A percentile compares a stretch with the other conserved stretches of the same genome.
Evolutionary conservation across 768 basidiomycete species (phyloP).

Genomic region (Crepidotus variabilis): DNA sequence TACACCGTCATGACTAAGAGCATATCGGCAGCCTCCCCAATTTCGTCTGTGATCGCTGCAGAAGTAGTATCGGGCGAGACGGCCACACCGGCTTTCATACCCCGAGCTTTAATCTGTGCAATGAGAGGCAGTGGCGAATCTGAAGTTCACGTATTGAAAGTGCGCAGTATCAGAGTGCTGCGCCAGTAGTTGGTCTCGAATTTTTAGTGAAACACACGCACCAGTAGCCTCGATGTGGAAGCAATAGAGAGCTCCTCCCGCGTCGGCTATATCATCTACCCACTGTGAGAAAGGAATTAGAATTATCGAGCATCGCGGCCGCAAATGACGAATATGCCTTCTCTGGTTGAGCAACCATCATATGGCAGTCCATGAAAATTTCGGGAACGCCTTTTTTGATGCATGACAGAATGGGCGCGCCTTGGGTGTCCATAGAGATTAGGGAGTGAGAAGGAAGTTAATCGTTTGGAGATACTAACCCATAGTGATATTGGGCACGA

Average conservation of each 20-base stretch:
- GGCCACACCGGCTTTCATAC: constrained; percentile 94
- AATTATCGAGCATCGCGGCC: background rate
- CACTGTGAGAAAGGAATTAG: constrained; percentile 53
- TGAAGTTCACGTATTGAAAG: constrained; percentile 8
- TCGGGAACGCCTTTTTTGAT: constrained; percentile 85
- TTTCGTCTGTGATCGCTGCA: constrained; percentile 78
- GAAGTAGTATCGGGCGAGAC: constrained; percentile 96
- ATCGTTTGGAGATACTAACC: constrained; percentile 43
- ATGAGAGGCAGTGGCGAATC: constrained; percentile 79
- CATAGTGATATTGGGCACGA: constrained; percentile 99
- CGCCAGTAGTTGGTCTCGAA: background rate
- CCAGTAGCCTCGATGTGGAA: constrained; percentile 96
- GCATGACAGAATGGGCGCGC: constrained; percentile 83
- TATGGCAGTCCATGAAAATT: constrained; percentile 99
- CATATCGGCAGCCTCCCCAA: constrained; percentile 87
- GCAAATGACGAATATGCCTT: constrained; percentile 44
- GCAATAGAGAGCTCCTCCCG: constrained; percentile 92
- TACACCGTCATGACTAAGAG: constrained; percentile 98
- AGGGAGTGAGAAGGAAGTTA: background rate
- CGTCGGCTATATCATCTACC: constrained; percentile 94
- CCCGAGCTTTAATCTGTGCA: constrained; percentile 69
- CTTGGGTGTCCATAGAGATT: constrained; percentile 34
- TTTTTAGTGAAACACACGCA: constrained; percentile 20
- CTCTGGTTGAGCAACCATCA: constrained; percentile 97
- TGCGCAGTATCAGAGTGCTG: background rate